Conservation (phyloP, 2,329 filamentous ascomycete species). For the Stenocarpella maydis region DNA sequence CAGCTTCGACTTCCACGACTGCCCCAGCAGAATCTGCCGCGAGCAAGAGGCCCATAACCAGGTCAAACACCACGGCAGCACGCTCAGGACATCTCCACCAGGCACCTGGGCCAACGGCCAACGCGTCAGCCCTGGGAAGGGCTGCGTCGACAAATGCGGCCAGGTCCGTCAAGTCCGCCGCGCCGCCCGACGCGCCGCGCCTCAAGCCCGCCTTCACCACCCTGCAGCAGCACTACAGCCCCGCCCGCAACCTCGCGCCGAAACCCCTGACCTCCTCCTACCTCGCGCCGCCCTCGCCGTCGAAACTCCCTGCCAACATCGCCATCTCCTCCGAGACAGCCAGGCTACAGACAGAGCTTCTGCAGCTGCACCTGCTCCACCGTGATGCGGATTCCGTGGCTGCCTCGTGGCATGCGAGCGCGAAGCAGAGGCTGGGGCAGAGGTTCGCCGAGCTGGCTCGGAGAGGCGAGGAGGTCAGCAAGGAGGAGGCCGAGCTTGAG, state of each 20-base stretch:
- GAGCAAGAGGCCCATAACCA: slow-evolving; percentile 29
- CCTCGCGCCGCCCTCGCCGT: slow-evolving; percentile 68
- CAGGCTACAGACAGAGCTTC: slow-evolving; percentile 68
- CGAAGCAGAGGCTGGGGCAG: slow-evolving; percentile 54
- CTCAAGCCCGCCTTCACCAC: slow-evolving; percentile 66
- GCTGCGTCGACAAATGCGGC: slow-evolving; percentile 33
- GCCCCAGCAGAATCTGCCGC: slow-evolving; percentile 24
- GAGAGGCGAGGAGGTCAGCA: slow-evolving; percentile 46
- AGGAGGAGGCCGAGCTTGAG: slow-evolving; percentile 51
- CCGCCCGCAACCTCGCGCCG: slow-evolving; percentile 66
- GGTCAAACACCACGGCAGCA: slow-evolving; percentile 32
- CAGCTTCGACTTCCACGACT: slow-evolving; percentile 33
- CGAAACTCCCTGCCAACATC: slow-evolving; percentile 67
- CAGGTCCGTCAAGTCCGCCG: slow-evolving; percentile 31
- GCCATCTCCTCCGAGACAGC: slow-evolving; percentile 65
- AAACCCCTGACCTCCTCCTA: slow-evolving; percentile 68
- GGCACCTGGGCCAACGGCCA: slow-evolving; percentile 4
- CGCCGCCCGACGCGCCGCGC: slow-evolving; percentile 42
- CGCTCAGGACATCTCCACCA: slow-evolving; percentile 17
- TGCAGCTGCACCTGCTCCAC: slow-evolving; percentile 72
- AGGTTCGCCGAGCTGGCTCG: slow-evolving; percentile 53
- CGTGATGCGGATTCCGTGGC: slow-evolving; percentile 56
- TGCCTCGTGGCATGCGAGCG: slow-evolving; percentile 64
- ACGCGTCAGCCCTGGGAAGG: slow-evolving; percentile 14
- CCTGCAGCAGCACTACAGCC: slow-evolving; percentile 73